Evolutionary conservation across 2,329 filamentous ascomycete genomes (phyloP).

Genomic region (Zarea fungicola): DNA sequence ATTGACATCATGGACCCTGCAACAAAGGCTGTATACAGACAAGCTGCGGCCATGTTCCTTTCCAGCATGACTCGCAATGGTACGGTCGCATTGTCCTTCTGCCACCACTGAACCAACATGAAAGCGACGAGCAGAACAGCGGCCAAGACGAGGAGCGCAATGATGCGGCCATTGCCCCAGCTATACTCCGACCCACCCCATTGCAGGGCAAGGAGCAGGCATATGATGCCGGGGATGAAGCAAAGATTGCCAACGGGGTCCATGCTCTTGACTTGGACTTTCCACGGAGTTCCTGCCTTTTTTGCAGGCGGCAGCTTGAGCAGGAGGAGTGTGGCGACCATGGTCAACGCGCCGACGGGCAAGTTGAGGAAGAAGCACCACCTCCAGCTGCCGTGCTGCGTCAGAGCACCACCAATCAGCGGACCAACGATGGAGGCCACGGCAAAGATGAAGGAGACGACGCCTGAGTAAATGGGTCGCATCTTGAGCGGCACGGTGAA

Average conservation of each 20-base stretch:
- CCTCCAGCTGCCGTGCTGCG: conserved; percentile 24
- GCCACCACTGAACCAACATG: conserved; percentile 25
- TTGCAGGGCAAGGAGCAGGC: conserved; percentile 41
- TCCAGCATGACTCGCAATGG: neutral
- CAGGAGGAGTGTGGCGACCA: conserved; percentile 18
- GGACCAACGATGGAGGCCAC: conserved; percentile 16
- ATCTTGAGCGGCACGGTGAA: conserved; percentile 32
- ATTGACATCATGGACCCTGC: neutral
- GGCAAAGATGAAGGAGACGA: conserved; percentile 24
- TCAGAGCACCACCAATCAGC: conserved; percentile 21
- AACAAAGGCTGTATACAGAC: conserved; percentile 1
- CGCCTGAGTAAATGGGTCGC: conserved; percentile 18
- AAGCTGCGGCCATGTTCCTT: conserved; percentile 1
- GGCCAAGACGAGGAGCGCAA: conserved; percentile 37
- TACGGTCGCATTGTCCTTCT: neutral
- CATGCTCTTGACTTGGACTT: conserved; percentile 8
- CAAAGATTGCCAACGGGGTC: conserved; percentile 19
- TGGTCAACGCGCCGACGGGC: conserved; percentile 23
- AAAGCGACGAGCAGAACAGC: conserved; percentile 35
- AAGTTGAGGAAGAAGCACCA: conserved; percentile 22
- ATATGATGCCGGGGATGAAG: conserved; percentile 31
- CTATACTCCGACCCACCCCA: conserved; percentile 35
- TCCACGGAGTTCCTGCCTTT: conserved; percentile 8
- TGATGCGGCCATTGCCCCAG: conserved; percentile 36
- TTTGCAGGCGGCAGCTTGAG: conserved; percentile 10